Percentiles rank a stretch among this genome's conserved stretches.
Conservation (phyloP, 1,139 yeast species). For the Debaryomyces subglobosus region DNA sequence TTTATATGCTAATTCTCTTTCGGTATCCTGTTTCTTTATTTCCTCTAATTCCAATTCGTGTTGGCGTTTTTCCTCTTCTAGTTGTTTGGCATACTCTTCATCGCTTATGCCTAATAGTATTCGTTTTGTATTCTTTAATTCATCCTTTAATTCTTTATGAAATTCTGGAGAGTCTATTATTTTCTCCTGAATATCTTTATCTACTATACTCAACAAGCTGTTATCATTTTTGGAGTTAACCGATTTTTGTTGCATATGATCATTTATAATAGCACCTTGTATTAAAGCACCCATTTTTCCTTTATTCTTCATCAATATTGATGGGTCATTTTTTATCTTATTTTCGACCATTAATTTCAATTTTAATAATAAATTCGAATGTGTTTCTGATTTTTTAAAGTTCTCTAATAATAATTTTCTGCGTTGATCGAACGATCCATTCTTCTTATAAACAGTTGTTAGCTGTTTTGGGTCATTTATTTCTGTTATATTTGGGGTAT, state of each 20-base stretch:
- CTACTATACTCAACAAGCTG: constrained; percentile 42
- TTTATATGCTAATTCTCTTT: constrained; percentile 22
- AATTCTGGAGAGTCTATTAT: constrained; percentile 49
- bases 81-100: constrained; percentile 38
- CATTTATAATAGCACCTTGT: constrained; percentile 50
- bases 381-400: constrained; percentile 48
- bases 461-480: constrained; percentile 43
- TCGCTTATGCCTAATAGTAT: constrained; percentile 41
- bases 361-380: constrained; percentile 43
- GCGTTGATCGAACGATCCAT: constrained; percentile 53
- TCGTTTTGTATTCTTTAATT: constrained; percentile 40
- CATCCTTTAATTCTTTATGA: constrained; percentile 33
- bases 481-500: background rate
- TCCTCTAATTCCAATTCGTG: constrained; percentile 12
- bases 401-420: constrained; percentile 46
- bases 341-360: constrained; percentile 48
- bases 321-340: constrained; percentile 53
- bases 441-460: constrained; percentile 48
- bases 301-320: constrained; percentile 49
- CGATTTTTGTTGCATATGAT: constrained; percentile 14
- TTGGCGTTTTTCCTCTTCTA: constrained; percentile 20
- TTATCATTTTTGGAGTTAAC: constrained; percentile 14
- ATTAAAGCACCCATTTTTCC: constrained; percentile 58
- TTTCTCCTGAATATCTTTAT: constrained; percentile 50
- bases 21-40: constrained; percentile 12